These are phyloP conservation scores for Alternaria consortialis DNA, from an alignment of 2,329 filamentous ascomycete species.

Conservation along the genomic window DNA sequence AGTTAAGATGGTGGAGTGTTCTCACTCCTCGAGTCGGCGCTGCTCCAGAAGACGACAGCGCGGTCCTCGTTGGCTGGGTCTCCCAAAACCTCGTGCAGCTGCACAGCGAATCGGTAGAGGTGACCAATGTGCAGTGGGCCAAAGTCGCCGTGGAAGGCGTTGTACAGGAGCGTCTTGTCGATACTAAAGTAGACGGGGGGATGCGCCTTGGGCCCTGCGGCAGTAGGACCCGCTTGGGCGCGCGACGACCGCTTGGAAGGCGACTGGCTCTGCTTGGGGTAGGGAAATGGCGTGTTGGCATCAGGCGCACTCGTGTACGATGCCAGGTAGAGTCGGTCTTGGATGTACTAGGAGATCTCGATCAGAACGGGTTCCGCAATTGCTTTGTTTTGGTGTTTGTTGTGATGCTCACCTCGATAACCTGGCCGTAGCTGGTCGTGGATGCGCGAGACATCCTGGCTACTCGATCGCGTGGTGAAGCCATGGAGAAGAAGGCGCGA, in stretches of 20 bases:
- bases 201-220: constrained; percentile 61
- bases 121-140: constrained; percentile 97
- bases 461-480: constrained; percentile 39
- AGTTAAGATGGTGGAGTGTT: constrained; percentile 28
- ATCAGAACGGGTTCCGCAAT: constrained; percentile 20
- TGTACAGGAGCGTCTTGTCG: constrained; percentile 92
- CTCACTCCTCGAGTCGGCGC: constrained; percentile 87
- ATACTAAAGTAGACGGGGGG: constrained; percentile 94
- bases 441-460: constrained; percentile 44
- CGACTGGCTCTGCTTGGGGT: constrained; percentile 71
- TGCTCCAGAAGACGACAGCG: constrained; percentile 95
- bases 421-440: constrained; percentile 75
- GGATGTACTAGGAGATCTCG: constrained; percentile 28
- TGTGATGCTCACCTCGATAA: constrained; percentile 86
- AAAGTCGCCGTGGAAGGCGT: constrained; percentile 98
- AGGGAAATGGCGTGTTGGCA: constrained; percentile 85
- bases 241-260: constrained; percentile 79
- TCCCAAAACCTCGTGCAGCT: constrained; percentile 93
- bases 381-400: constrained; percentile 37
- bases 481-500: constrained; percentile 34
- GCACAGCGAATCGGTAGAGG: constrained; percentile 93
- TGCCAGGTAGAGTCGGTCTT: constrained; percentile 93
- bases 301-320: constrained; percentile 86
- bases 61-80: constrained; percentile 89
- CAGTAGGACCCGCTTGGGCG: constrained; percentile 66